Conservation (phyloP, 345 rosid species). For the Eucalyptus marginata region DNA sequence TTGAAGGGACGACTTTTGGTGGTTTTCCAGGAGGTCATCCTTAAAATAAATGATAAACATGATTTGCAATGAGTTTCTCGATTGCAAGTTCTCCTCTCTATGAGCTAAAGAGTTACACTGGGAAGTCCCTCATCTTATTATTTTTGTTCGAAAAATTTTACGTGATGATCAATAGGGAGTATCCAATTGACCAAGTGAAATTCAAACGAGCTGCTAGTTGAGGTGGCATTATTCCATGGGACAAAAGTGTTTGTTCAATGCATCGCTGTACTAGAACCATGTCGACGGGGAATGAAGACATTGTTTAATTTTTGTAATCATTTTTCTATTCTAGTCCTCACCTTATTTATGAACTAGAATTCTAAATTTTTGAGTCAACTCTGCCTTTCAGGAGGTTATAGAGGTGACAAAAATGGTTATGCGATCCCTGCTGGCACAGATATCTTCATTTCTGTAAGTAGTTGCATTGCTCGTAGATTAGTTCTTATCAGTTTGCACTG, state of each 20-base stretch:
- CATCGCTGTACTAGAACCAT: not conserved
- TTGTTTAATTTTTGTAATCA: not conserved
- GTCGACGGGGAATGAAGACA: not conserved
- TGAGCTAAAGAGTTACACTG: not conserved
- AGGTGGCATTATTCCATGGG: not conserved
- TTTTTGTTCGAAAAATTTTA: not conserved
- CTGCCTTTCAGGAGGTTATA: slow-evolving; percentile 57
- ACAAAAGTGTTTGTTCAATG: not conserved
- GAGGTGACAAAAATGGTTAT: slow-evolving; percentile 68
- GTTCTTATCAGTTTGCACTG: not conserved
- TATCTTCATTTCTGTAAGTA: slow-evolving; percentile 74
- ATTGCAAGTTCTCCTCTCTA: not conserved
- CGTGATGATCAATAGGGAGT: not conserved
- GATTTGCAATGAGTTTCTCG: not conserved
- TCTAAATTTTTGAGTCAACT: not conserved
- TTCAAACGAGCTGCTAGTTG: not conserved
- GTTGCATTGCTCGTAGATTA: not conserved
- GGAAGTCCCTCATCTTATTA: not conserved
- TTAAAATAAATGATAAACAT: not conserved
- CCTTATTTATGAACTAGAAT: not conserved
- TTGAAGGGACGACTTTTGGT: not conserved
- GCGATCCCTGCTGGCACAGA: slow-evolving; percentile 77
- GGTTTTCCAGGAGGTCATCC: not conserved
- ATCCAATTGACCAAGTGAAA: not conserved
- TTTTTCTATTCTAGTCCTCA: not conserved